Evolutionary conservation across 352 stramenopile species (phyloP), one percentile per base, ranked within the genome.

Genomic region (Globisporangium takayamanum): DNA sequence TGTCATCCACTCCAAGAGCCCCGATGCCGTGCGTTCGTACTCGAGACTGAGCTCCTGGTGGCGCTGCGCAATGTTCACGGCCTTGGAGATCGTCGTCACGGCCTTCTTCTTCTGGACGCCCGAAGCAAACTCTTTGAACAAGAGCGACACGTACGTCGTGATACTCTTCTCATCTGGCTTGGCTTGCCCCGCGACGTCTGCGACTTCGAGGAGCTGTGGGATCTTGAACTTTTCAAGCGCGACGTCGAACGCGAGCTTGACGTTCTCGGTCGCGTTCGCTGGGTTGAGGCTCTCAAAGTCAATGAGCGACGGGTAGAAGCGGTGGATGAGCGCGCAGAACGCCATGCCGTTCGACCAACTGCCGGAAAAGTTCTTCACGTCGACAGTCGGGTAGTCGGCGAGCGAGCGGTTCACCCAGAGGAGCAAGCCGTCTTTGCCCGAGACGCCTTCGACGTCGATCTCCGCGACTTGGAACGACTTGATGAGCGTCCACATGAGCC

Each of bases 131-230:
- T 95, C 85, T 69, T 94, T 94, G 68, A 95, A 96, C 49, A 96
- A 83, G 50, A 96, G 69, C 33, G 84, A 92, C 25, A 97, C 85
- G 63, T 97, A 96, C 62, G 89, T 95, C 50, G 93, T 92, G 68
- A 96, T 94, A 66, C 78, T 93, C 76, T 97, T 97, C 53, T 97
- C 89, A 42, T 97, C 89, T 1, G 88, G 88, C 62, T 96, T 96
- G 11, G 69, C 74, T 25, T 82, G 76, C 53, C 86, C 88, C 6
- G 84, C 84, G 18, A 97, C 85, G 46, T 94, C 90, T 37, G 83
- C 74, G 25, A 93, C 83, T 62, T 96, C 88, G 5, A 97, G 68
- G 49, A 97, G 67, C 62, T 92, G 79, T 46, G 85, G 87, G 67
- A 97, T 95, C 58, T 73, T 84, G 52, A 96, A 88, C 63, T 89